A percentile compares a stretch with the other conserved stretches of the same genome.
phyloP scores from a whole-genome alignment of 2,329 filamentous ascomycete genomes.

The Fusarium caatingaense region DNA sequence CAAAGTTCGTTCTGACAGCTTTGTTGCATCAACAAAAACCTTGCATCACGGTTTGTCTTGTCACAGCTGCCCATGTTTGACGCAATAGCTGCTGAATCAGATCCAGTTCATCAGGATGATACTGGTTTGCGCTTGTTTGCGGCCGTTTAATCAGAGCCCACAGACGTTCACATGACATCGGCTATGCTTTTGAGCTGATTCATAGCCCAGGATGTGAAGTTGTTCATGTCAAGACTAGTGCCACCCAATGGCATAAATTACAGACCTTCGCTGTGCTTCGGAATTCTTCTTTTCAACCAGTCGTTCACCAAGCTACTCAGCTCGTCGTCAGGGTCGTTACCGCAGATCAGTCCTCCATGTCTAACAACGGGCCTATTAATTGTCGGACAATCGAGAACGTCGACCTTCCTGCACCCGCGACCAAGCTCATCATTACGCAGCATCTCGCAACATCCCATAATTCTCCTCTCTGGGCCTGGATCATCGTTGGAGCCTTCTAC shows the following conservation, averaged over 20 bases:
- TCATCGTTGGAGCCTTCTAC: slow-evolving; percentile 61
- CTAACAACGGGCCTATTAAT: slow-evolving; percentile 21
- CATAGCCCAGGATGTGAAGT: slow-evolving; percentile 7
- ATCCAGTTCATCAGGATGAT: slow-evolving; percentile 1
- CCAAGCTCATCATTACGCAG: slow-evolving; percentile 59
- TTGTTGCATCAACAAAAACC: slow-evolving; percentile 3
- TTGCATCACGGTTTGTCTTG: background rate
- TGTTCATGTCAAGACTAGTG: slow-evolving; percentile 13
- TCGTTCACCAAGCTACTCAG: background rate
- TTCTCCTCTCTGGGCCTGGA: slow-evolving; percentile 57
- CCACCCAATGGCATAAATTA: slow-evolving; percentile 8
- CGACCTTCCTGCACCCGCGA: slow-evolving; percentile 58
- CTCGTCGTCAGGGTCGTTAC: slow-evolving; percentile 3
- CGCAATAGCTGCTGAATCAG: slow-evolving; percentile 34
- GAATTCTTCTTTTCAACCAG: slow-evolving; percentile 1
- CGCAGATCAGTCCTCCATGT: slow-evolving; percentile 38
- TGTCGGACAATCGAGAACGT: slow-evolving; percentile 46
- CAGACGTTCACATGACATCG: background rate
- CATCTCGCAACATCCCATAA: slow-evolving; percentile 51
- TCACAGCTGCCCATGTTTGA: slow-evolving; percentile 8
- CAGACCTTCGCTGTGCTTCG: background rate
- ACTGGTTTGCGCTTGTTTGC: background rate
- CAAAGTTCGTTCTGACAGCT: slow-evolving; percentile 7
- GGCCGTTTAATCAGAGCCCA: slow-evolving; percentile 17
- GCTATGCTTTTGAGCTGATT: slow-evolving; percentile 19